phyloP scores from a whole-genome alignment of 139 green algal genomes.

The Astrephomene gubernaculifera region DNA sequence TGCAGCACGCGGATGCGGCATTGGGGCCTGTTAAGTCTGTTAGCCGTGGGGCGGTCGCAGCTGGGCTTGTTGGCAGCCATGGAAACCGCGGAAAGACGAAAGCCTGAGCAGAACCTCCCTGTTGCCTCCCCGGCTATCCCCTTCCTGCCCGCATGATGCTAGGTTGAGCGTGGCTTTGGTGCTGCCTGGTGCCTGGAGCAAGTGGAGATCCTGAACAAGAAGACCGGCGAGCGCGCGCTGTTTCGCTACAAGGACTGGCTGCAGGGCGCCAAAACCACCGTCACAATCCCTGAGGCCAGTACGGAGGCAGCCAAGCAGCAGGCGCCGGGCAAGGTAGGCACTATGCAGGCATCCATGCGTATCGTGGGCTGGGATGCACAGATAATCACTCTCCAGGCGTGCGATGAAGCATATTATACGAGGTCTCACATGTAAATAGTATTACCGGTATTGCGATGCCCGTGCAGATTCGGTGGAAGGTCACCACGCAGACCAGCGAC shows the following conservation, averaged over 20 bases:
- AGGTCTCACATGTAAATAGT: too few species aligned
- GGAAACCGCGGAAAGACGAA: too few species aligned
- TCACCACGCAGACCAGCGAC: slow-evolving; percentile 57
- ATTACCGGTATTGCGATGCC: neutral
- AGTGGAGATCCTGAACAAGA: slow-evolving; percentile 59
- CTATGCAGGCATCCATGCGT: too few species aligned
- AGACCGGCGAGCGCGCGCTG: slow-evolving; percentile 37
- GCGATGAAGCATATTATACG: too few species aligned
- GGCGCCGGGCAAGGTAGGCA: slow-evolving; percentile 35
- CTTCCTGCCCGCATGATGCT: neutral
- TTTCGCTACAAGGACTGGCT: slow-evolving; percentile 58
- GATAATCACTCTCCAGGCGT: neutral
- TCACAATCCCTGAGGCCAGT: slow-evolving; percentile 49
- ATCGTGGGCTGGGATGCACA: too few species aligned
- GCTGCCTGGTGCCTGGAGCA: slow-evolving; percentile 51
- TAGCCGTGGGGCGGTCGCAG: too few species aligned
- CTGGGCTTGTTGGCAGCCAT: too few species aligned
- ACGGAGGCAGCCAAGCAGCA: slow-evolving; percentile 33
- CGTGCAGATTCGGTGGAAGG: slow-evolving; percentile 47
- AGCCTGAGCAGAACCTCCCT: too few species aligned
- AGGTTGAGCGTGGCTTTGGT: slow-evolving; percentile 49
- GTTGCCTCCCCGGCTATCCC: too few species aligned
- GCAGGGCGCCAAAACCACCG: slow-evolving; percentile 45
- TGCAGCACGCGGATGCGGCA: too few species aligned
- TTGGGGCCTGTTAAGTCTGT: neutral